Percentiles rank a stretch among this genome's conserved stretches.
phyloP scores from a whole-genome alignment of 345 rosid species.

The Theobroma cacao region DNA sequence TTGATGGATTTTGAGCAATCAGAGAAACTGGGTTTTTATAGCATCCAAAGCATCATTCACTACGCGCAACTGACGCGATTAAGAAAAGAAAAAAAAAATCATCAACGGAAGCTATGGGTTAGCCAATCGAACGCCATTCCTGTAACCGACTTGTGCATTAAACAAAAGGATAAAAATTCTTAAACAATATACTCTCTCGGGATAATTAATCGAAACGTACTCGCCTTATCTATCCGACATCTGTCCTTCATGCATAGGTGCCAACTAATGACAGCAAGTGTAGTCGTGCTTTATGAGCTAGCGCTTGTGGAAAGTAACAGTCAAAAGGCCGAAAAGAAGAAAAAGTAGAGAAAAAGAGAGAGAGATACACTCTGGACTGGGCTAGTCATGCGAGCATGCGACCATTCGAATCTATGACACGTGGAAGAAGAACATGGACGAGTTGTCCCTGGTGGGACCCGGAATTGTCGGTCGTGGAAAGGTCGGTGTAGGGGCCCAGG shows the following conservation, averaged over 20 bases:
- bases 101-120: not conserved
- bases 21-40: slow-evolving; percentile 26
- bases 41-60: not conserved
- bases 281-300: not conserved
- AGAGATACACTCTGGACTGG: not conserved
- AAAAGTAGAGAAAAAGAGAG: not conserved
- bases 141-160: slow-evolving; percentile 7
- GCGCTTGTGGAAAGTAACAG: slow-evolving; percentile 4
- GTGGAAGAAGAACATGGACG: slow-evolving; percentile 8
- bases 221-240: not conserved
- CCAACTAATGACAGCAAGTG: not conserved
- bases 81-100: not conserved
- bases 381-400: not conserved
- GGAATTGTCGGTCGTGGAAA: not conserved
- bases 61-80: slow-evolving; percentile 41
- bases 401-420: slow-evolving; percentile 1
- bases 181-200: not conserved
- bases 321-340: not conserved
- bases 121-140: not conserved
- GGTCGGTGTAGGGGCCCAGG: slow-evolving; percentile 2
- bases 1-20: not conserved
- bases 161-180: not conserved
- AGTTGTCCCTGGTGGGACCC: not conserved
- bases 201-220: not conserved
- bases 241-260: not conserved